Base-by-base conservation (phyloP, 768 basidiomycete genomes). In the Trametes maxima region DNA sequence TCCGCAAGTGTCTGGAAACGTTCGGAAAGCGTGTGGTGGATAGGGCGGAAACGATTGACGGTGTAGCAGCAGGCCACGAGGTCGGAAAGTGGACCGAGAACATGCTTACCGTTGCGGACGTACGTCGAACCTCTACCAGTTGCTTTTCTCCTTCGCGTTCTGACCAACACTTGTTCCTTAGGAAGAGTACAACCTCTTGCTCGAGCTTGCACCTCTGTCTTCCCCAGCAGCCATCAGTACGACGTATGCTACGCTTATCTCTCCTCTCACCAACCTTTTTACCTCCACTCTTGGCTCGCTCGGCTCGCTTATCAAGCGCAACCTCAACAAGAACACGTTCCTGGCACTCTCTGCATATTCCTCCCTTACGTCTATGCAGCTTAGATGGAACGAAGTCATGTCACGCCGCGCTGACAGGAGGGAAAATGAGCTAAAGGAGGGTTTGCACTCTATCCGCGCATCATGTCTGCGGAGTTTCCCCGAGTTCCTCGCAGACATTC, bases 401-500 rank as follows among this genome's bases (percentile, higher is more conserved):
- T 74, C 76, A 2, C 78, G 80, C 13, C 80, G 87, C 5, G 68
- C 76, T 1, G 76, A 74, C 35, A 66, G 76, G 45, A 81, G 35
- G 63, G 77, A 67, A 57, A 92, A 92, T 65, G 91, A 91, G 66
- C 73, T 90, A 47, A 87, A 84, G 66, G 92, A 94, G 10, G 86
- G 85, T 0, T 67, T 90, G 7, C 83, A 85, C 52, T 75, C 82
- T 5, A 75, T 94, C 11, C 78, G 89, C 14, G 84, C 81, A 0
- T 78, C 92, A 1, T 92, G 90, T 68, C 73, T 94, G 60, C 79
- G 92, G 46, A 92, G 89, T 53, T 94, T 94, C 71, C 92, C 92
- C 0, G 92, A 94, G 67, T 89, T 90, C 65, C 71, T 94, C 47
- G 90, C 85, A 17, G 90, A 94, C 70, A 74, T 94, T 68, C 91